phyloP scores from a whole-genome alignment of 1,139 yeast genomes.

The Hemisphaericaspora subhashii region DNA sequence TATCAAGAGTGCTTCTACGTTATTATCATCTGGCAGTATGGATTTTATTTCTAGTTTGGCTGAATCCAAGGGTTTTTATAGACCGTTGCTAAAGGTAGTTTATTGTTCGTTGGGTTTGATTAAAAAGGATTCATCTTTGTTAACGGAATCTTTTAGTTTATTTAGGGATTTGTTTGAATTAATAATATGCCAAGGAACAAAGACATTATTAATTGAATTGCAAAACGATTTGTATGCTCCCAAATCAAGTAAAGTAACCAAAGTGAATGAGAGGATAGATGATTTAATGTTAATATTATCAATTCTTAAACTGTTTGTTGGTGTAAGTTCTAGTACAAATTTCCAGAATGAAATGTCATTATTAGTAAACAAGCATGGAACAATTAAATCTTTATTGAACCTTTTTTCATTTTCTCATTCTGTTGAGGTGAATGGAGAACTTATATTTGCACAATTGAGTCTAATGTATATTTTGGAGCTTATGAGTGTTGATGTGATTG shows the following conservation, averaged over 20 bases:
- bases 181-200: constrained; percentile 60
- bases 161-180: constrained; percentile 57
- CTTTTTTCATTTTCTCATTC: constrained; percentile 70
- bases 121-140: constrained; percentile 37
- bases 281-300: constrained; percentile 67
- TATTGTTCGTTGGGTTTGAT: constrained; percentile 49
- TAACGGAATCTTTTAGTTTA: constrained; percentile 51
- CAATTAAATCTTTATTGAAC: constrained; percentile 61
- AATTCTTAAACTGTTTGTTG: constrained; percentile 57
- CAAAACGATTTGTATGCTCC: constrained; percentile 53
- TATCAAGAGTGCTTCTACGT: constrained; percentile 39
- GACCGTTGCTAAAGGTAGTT: constrained; percentile 61
- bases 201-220: constrained; percentile 53
- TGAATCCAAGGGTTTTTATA: constrained; percentile 44
- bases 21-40: constrained; percentile 48
- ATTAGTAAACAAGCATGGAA: constrained; percentile 56
- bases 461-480: constrained; percentile 71
- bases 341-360: constrained; percentile 54
- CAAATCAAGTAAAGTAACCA: constrained; percentile 28
- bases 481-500: constrained; percentile 60
- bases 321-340: constrained; percentile 49
- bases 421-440: constrained; percentile 60
- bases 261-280: constrained; percentile 50
- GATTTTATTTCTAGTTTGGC: constrained; percentile 44
- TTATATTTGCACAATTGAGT: constrained; percentile 70